phyloP scores from a whole-genome alignment of 805 yeast species.

The Lachancea quebecensis region DNA sequence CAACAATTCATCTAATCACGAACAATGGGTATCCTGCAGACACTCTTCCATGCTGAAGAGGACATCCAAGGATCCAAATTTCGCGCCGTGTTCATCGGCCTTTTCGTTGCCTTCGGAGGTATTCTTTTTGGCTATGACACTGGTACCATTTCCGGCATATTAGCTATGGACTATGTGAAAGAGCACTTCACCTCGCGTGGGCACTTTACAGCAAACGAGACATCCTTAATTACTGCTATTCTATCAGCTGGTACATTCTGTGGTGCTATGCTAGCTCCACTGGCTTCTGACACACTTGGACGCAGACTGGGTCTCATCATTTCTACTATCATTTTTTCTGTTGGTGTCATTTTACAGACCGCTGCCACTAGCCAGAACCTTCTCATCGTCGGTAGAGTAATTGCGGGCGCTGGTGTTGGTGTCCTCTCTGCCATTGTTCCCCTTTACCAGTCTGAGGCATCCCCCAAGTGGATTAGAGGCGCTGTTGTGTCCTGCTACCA shows the following conservation, averaged over 20 bases:
- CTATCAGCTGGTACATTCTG: conserved; percentile 64
- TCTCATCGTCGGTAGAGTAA: conserved; percentile 59
- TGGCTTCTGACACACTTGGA: conserved; percentile 47
- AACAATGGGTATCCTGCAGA: conserved; percentile 15
- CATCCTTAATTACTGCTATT: conserved; percentile 64
- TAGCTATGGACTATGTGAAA: conserved; percentile 56
- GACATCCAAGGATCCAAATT: conserved; percentile 44
- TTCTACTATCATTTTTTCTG: conserved; percentile 40
- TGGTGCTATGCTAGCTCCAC: conserved; percentile 60
- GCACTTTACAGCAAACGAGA: conserved; percentile 40
- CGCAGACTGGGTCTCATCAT: conserved; percentile 44
- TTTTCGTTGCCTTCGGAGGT: conserved; percentile 64
- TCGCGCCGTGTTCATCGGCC: conserved; percentile 44
- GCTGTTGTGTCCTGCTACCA: conserved; percentile 72
- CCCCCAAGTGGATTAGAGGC: conserved; percentile 75
- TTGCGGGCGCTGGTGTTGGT: conserved; percentile 73
- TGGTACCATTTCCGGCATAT: conserved; percentile 58
- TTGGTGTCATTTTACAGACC: conserved; percentile 48
- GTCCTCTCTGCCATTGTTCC: conserved; percentile 67
- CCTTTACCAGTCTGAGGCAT: conserved; percentile 70
- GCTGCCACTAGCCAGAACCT: conserved; percentile 41
- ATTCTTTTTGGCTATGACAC: conserved; percentile 64
- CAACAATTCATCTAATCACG: neutral
- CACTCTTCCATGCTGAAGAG: conserved; percentile 38
- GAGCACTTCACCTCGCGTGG: conserved; percentile 35